Percentiles rank a stretch among this genome's conserved stretches.
Conservation (phyloP, 2,329 filamentous ascomycete genomes). For the Clonostachys chloroleuca region DNA sequence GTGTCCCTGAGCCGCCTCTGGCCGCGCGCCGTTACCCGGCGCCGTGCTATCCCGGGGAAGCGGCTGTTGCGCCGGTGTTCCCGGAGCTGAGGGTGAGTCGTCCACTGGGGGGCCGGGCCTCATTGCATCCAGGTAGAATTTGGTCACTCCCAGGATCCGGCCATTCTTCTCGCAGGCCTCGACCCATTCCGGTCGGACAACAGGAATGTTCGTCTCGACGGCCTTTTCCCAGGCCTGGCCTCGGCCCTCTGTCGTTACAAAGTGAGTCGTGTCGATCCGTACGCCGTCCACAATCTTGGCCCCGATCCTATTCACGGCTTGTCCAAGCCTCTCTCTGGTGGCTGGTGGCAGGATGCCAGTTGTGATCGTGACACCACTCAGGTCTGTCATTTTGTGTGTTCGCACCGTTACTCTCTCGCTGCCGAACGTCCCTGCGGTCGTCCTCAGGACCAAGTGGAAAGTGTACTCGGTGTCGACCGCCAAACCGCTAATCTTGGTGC, state of each 20-base stretch:
- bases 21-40: slow-evolving; percentile 11
- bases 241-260: slow-evolving; percentile 90
- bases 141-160: slow-evolving; percentile 87
- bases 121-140: slow-evolving; percentile 88
- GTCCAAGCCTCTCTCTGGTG: slow-evolving; percentile 66
- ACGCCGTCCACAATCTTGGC: slow-evolving; percentile 88
- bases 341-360: slow-evolving; percentile 77
- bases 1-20: slow-evolving; percentile 9
- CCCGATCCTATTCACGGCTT: slow-evolving; percentile 81
- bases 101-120: slow-evolving; percentile 36
- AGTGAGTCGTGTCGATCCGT: slow-evolving; percentile 96
- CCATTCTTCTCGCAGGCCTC: slow-evolving; percentile 94
- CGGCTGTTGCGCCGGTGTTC: slow-evolving; percentile 12
- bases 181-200: slow-evolving; percentile 95
- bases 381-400: slow-evolving; percentile 98
- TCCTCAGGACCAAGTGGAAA: slow-evolving; percentile 89
- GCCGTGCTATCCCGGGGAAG: slow-evolving; percentile 27
- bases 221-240: slow-evolving; percentile 94
- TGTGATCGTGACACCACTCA: slow-evolving; percentile 92
- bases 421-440: slow-evolving; percentile 80
- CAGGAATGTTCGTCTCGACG: slow-evolving; percentile 94
- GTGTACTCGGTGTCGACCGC: slow-evolving; percentile 96
- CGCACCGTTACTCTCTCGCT: slow-evolving; percentile 81
- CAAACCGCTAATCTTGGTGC: slow-evolving; percentile 93
- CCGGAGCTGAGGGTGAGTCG: slow-evolving; percentile 16